These are phyloP conservation scores for Sphaerobolus stellatus DNA, from an alignment of 1,284 basidiomycete species.

Conservation along the genomic window DNA sequence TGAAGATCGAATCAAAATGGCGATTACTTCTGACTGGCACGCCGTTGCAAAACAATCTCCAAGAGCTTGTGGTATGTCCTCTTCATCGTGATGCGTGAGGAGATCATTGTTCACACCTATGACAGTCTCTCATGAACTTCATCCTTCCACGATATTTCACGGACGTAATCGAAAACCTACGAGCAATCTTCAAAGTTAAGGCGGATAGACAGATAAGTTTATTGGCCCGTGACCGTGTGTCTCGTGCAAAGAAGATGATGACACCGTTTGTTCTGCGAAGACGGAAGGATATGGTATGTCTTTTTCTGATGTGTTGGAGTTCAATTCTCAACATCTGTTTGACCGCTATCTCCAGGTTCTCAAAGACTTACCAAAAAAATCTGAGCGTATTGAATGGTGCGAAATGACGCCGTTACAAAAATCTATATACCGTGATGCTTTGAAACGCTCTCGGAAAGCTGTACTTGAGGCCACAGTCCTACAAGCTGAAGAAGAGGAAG, in stretches of 20 bases:
- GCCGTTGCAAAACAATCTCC: constrained; percentile 87
- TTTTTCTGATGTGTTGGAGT: constrained; percentile 5
- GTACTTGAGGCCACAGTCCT: constrained; percentile 57
- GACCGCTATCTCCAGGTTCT: constrained; percentile 62
- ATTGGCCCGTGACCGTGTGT: constrained; percentile 87
- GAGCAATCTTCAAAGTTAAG: constrained; percentile 96
- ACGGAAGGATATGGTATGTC: constrained; percentile 82
- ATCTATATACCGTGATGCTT: constrained; percentile 82
- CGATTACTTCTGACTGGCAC: constrained; percentile 93
- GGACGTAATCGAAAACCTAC: constrained; percentile 69
- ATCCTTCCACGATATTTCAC: constrained; percentile 92
- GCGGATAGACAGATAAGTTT: constrained; percentile 83
- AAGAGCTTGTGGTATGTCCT: constrained; percentile 87
- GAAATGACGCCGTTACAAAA: constrained; percentile 86
- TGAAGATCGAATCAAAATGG: constrained; percentile 87
- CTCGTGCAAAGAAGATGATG: constrained; percentile 98
- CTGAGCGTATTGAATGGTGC: constrained; percentile 91
- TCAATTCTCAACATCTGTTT: constrained; percentile 1
- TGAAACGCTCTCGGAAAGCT: constrained; percentile 83
- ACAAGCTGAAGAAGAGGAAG: constrained; percentile 26
- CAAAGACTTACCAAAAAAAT: constrained; percentile 89
- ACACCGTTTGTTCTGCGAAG: constrained; percentile 96
- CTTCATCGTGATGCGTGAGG: neutral
- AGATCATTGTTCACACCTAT: neutral
- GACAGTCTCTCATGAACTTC: constrained; percentile 95